Evolutionary conservation across 1,284 basidiomycete genomes (phyloP), one percentile per base, ranked within the genome.

Genomic region (Cystobasidiaceae sp.): DNA sequence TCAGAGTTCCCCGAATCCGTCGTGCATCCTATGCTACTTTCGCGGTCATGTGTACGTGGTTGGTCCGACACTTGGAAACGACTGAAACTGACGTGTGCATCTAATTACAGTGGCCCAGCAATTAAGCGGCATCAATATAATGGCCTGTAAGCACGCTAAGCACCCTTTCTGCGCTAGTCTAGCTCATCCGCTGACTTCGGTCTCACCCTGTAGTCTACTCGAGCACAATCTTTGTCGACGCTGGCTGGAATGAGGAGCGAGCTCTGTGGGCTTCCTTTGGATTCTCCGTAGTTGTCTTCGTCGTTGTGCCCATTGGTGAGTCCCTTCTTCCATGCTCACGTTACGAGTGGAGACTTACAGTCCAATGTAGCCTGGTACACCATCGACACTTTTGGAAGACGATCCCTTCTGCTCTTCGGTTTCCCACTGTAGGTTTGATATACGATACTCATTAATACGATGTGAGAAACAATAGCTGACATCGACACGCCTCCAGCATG

Each of bases 1-100:
- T 88, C 77, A 83, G 82, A 11, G 79, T 89, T 30, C 85, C 84
- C 13, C 82, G 90, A 64, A 85, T 87, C 75, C 81, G 89, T 69
- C 82, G 89, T 46, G 90, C 87, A 0, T 81, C 86, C 0, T 77
- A 86, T 43, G 88, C 85, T 0, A 82, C 84, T 6, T 59, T 81
- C 69, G 79, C 86, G 64, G 85, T 89, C 74, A 89, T 88, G 87
- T 83, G 46, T 49, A n/a, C 17, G 46, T 49, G 46, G 21, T 21
- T 21, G 9, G 25, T 17, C 8, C 44, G 30, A 27, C 25, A 25
- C 27, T 8, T 4, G 30, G 21, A 8, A 11, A 39, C 11, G 37
- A n/a, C n/a, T 11, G 37, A 11, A 39, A 39, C 7, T 27, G 46
- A 46, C 25, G 6, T 9, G 23, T 49, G 8, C n/a, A 9, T n/a